Percentiles rank a stretch among this genome's conserved stretches.
These are phyloP conservation scores for Coniochaeta hoffmannii DNA, from an alignment of 2,329 filamentous ascomycete genomes.

Conservation along the genomic window DNA sequence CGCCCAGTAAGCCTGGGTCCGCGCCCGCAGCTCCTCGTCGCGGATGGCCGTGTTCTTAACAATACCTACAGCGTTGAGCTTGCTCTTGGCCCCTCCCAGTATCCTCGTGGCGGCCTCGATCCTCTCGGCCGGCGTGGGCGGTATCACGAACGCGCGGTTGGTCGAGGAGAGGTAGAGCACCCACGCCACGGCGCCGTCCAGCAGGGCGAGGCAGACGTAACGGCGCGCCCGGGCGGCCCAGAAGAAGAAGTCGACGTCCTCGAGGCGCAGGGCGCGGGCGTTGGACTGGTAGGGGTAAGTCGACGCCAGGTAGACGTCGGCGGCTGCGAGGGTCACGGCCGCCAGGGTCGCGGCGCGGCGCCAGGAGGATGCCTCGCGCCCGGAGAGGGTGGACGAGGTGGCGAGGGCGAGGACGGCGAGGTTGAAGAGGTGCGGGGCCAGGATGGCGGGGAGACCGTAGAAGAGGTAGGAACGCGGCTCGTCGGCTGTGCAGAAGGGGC, in stretches of 20 bases:
- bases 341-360: constrained; percentile 61
- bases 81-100: constrained; percentile 54
- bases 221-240: constrained; percentile 62
- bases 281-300: constrained; percentile 62
- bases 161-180: constrained; percentile 72
- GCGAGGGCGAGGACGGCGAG: constrained; percentile 62
- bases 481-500: constrained; percentile 74
- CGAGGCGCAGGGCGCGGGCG: constrained; percentile 50
- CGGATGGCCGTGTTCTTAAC: constrained; percentile 73
- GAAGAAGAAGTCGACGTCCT: constrained; percentile 62
- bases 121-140: constrained; percentile 55
- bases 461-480: constrained; percentile 65
- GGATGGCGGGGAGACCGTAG: constrained; percentile 68
- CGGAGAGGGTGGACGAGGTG: constrained; percentile 62
- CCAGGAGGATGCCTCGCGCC: constrained; percentile 59
- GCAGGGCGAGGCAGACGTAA: constrained; percentile 51
- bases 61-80: constrained; percentile 65
- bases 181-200: constrained; percentile 57
- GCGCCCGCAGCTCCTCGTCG: constrained; percentile 61
- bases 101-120: constrained; percentile 51
- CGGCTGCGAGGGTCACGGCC: constrained; percentile 46
- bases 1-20: constrained; percentile 69
- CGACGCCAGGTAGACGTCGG: constrained; percentile 60
- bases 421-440: constrained; percentile 75
- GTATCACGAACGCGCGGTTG: constrained; percentile 65